Conservation (phyloP, 1,284 basidiomycete species). For the Ganoderma sinense region DNA sequence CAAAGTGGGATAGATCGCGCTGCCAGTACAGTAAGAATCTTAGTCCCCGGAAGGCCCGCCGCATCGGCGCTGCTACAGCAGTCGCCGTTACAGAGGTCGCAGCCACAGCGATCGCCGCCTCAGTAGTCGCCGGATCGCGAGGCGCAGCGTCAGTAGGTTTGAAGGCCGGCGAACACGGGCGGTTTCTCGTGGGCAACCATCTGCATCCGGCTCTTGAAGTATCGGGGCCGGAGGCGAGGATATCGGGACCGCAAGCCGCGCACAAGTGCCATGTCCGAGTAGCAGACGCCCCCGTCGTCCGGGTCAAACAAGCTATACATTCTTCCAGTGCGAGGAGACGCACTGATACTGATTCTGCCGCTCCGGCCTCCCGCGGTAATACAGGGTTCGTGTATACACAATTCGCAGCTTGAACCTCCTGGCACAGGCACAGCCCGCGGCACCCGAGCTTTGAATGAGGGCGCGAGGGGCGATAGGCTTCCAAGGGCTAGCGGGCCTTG, state of each 20-base stretch:
- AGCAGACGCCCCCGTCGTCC: too few species aligned
- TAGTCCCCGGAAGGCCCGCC: background rate
- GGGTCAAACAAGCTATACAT: background rate
- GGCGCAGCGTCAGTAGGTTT: background rate
- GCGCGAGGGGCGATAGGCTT: too few species aligned
- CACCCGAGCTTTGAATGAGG: background rate
- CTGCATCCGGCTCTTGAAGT: background rate
- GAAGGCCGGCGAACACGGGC: background rate
- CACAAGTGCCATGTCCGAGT: too few species aligned
- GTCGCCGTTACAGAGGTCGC: too few species aligned
- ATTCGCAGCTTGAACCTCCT: background rate
- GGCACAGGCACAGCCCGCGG: background rate
- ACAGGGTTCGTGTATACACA: background rate
- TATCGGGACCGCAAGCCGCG: too few species aligned
- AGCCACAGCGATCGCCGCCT: background rate
- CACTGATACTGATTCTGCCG: background rate
- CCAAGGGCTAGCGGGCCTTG: conserved; percentile 19
- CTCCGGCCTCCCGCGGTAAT: background rate
- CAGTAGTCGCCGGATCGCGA: background rate
- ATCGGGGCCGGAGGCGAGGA: background rate
- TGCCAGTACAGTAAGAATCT: background rate
- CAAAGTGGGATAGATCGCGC: background rate
- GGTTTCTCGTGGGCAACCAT: background rate
- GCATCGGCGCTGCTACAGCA: background rate
- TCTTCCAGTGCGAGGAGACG: background rate